Base-by-base conservation (phyloP, 805 yeast species). In the Vanderwaltozyma verrucispora region DNA sequence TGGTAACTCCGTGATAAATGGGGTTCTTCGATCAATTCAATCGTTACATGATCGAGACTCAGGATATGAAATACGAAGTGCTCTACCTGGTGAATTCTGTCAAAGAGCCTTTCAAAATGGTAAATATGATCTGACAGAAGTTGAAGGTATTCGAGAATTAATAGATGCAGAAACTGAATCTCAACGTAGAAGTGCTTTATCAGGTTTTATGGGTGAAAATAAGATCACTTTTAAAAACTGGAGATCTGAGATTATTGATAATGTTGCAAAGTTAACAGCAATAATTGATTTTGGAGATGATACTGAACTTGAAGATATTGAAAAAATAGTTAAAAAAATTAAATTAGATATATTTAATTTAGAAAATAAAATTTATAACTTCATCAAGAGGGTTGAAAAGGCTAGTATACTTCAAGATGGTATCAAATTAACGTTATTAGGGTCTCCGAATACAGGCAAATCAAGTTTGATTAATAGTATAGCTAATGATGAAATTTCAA, bases 361-460 rank as follows among this genome's bases (percentile, higher is more conserved):
- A 11, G 57, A 67, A 14, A 5, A 3, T 0, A 77, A 79, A 24
- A 65, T 87, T 12, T 39, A 50, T 0, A 32, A 34, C 2, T 71
- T 69, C 41, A 40, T 67, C 17, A 39, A 52, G 12, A 73, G 67
- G 48, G 72, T 79, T 5, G 64, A 65, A 28, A 62, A 74, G 37
- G 72, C 85, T 0, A 82, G 77, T 46, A 63, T 88, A 1, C 56
- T 89, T 13, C 58, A 79, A 29, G 66, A 71, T 18, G 98, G 98
- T 1, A 75, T 89, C 21, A 74, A 74, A 40, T 50, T 88, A 19
- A 75, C 80, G 0, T 62, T 92, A 9, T 46, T 88, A 12, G 98
- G 98, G 0, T 92, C 94, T 6, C 96, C 98, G 1, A 92, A 92
- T 58, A 96, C 95, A 1, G 98, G 98, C 0, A 92, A 92, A 54